A percentile compares a stretch with the other conserved stretches of the same genome.
phyloP scores from a whole-genome alignment of 73 alveolate genomes.

The Paramecium tetraurelia region DNA sequence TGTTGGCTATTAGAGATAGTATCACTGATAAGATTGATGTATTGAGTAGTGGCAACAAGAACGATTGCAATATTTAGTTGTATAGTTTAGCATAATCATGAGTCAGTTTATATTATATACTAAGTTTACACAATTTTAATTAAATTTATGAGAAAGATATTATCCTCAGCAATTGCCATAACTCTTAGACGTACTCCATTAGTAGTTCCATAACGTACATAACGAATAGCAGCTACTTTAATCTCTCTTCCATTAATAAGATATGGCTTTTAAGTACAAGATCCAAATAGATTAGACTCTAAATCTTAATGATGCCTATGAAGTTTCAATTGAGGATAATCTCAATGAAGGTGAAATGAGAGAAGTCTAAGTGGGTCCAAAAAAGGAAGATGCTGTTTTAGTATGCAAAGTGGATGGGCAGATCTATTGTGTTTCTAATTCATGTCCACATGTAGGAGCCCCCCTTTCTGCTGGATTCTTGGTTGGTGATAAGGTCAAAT shows the following conservation, averaged over 20 bases:
- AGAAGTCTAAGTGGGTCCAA: conserved; percentile 64
- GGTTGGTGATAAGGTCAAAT: conserved; percentile 77
- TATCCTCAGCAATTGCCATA: neutral
- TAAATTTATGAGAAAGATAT: conserved; percentile 39
- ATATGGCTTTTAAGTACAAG: neutral
- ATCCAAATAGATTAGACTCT: neutral
- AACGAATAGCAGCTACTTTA: neutral
- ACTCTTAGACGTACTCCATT: neutral
- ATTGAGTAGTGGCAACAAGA: neutral
- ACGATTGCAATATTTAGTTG: conserved; percentile 2
- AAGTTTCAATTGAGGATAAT: conserved; percentile 9
- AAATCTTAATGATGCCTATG: conserved; percentile 36
- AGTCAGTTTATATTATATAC: neutral
- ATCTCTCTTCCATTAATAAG: neutral
- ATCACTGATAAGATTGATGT: conserved; percentile 23
- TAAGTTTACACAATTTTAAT: neutral
- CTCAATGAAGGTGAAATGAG: conserved; percentile 65
- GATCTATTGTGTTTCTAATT: conserved; percentile 59
- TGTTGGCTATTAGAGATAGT: conserved; percentile 42
- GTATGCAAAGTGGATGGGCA: conserved; percentile 66
- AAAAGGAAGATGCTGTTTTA: conserved; percentile 65
- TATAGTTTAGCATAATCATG: neutral
- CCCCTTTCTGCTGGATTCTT: conserved; percentile 74
- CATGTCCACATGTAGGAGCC: conserved; percentile 91
- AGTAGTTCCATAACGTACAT: neutral